A percentile compares a stretch with the other conserved stretches of the same genome.
Evolutionary conservation across 2,329 filamentous ascomycete species (phyloP).

Genomic region (Cordyceps pruinosa): DNA sequence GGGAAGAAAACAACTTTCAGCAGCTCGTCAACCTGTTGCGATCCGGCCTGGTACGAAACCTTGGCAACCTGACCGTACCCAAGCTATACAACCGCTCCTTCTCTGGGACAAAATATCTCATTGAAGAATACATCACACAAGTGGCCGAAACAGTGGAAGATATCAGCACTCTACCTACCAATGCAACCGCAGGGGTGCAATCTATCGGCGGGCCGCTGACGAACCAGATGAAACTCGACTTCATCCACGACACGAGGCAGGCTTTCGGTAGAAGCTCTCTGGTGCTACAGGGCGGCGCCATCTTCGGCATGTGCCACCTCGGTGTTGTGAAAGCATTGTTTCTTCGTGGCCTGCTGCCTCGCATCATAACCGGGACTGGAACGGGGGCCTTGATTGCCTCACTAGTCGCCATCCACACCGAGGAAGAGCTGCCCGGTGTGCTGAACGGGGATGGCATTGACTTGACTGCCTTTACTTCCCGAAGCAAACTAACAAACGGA

Average conservation of each 20-base stretch:
- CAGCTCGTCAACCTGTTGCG: constrained; percentile 72
- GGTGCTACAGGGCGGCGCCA: constrained; percentile 81
- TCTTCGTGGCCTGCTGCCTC: constrained; percentile 70
- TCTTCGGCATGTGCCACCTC: constrained; percentile 84
- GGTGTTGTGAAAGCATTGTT: constrained; percentile 86
- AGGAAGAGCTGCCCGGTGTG: constrained; percentile 73
- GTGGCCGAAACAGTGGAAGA: constrained; percentile 76
- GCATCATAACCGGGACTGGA: constrained; percentile 86
- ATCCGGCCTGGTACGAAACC: constrained; percentile 71
- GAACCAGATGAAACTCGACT: constrained; percentile 74
- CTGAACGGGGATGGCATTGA: constrained; percentile 76
- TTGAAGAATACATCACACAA: constrained; percentile 84
- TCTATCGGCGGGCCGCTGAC: constrained; percentile 42
- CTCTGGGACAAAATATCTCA: constrained; percentile 80
- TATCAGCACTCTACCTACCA: constrained; percentile 60
- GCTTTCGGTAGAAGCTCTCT: constrained; percentile 82
- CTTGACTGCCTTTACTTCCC: constrained; percentile 64
- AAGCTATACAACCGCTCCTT: constrained; percentile 80
- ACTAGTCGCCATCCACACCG: constrained; percentile 77
- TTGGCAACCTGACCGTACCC: constrained; percentile 83
- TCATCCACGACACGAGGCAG: constrained; percentile 79
- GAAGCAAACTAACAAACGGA: constrained; percentile 23
- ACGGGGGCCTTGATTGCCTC: constrained; percentile 87
- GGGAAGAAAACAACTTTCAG: constrained; percentile 65
- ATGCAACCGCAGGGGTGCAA: constrained; percentile 30